Base-by-base conservation (phyloP, 225 moss, liverwort and hornwort species). In the Asterella californica region DNA sequence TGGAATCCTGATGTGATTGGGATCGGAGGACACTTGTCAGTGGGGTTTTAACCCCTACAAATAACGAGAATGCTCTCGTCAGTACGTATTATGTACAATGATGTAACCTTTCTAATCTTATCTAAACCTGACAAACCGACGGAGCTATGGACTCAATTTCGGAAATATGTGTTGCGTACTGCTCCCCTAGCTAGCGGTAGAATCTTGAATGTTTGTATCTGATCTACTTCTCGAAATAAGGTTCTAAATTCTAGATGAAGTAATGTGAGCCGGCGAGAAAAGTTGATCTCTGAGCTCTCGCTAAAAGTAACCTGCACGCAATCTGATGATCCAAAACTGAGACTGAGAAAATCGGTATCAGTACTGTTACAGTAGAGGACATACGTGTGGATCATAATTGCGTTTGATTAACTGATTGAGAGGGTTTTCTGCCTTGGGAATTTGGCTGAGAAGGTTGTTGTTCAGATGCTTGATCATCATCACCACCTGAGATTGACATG, bases 31-130 rank as follows among this genome's bases (percentile, higher is more conserved):
- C 64, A 27, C 29, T n/a, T 10, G 29, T 64, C 10, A 64, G 27
- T 64, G 36, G 68, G 68, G 68, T 69, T 69, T 11, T 34, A 37
- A 34, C 68, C 68, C 67, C 36, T 37, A 37, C 68, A 69, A 21
- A 36, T 4, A 34, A 21, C 0, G 22, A 19, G 34, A 69, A 38
- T 30, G 18, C 68, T 69, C 42, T 18, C 37, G n/a, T 38, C 2
- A 24, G 32, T 34, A 69, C 36, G 34, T 34, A 34, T 19, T 69
- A 69, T 30, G 30, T 69, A 33, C 36, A n/a, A n/a, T n/a, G n/a
- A 10, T 19, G 34, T 64, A 15, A 32, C 64, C 10, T 6, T 64
- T 24, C 30, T 64, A 57, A 24, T 42, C 42, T 42, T 42, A 7
- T 42, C 7, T 42, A 42, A 42, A 62, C n/a, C 1, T 27, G 1